phyloP scores from a whole-genome alignment of 805 yeast species.

The Schwanniomyces sp. region DNA sequence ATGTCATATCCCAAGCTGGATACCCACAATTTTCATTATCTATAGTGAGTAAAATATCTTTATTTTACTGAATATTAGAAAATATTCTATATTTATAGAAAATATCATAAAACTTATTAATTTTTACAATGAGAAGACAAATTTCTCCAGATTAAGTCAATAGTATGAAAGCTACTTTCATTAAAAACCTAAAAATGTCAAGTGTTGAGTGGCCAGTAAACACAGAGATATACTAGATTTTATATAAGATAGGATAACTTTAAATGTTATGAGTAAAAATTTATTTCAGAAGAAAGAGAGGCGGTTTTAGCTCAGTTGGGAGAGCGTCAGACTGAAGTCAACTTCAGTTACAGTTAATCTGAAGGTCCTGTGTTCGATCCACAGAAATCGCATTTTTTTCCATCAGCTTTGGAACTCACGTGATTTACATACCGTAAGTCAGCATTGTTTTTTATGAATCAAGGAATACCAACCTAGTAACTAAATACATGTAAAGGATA shows the following conservation, averaged over 20 bases:
- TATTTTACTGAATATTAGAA: too few species aligned
- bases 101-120: neutral
- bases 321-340: constrained; percentile 38
- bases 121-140: neutral
- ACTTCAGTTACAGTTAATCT: constrained; percentile 48
- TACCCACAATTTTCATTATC: too few species aligned
- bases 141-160: too few species aligned
- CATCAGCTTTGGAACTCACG: constrained; percentile 8
- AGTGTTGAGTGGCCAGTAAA: too few species aligned
- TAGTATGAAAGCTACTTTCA: too few species aligned
- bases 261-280: neutral
- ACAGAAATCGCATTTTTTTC: constrained; percentile 59
- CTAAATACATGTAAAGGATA: neutral
- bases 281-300: neutral
- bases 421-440: constrained; percentile 22
- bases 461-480: neutral
- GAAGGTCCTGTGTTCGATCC: constrained; percentile 91
- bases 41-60: too few species aligned
- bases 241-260: too few species aligned
- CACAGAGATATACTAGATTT: too few species aligned
- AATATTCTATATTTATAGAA: too few species aligned
- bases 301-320: constrained; percentile 40
- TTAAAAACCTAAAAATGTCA: too few species aligned
- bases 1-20: too few species aligned
- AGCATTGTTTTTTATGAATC: constrained; percentile 7